These are phyloP conservation scores for Aspergillus pseudoterreus DNA, from an alignment of 2,329 filamentous ascomycete species.

Conservation along the genomic window DNA sequence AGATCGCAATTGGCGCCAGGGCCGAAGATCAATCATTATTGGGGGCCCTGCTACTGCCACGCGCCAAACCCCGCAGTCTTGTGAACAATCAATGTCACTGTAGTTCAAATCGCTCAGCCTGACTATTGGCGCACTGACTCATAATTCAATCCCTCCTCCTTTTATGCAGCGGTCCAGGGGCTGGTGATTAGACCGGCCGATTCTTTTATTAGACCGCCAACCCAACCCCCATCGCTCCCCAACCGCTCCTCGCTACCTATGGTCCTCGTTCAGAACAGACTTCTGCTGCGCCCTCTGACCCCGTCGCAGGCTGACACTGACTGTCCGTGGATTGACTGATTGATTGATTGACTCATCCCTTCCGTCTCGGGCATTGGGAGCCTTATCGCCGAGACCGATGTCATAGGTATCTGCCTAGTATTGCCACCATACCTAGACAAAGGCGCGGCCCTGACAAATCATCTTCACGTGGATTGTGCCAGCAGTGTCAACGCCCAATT, in stretches of 20 bases:
- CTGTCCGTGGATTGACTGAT: too few species aligned
- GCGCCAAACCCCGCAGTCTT: conserved; percentile 23
- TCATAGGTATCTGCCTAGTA: conserved; percentile 13
- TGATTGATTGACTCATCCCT: background rate
- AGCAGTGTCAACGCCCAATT: conserved; percentile 14
- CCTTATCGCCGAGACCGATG: conserved; percentile 19
- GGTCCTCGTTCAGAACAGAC: background rate
- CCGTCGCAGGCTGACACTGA: too few species aligned
- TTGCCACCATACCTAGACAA: conserved; percentile 20
- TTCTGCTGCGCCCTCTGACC: too few species aligned
- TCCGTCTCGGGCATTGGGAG: conserved; percentile 10
- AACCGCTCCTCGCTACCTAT: too few species aligned
- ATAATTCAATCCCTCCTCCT: conserved; percentile 12
- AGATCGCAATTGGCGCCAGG: conserved; percentile 7
- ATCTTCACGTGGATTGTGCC: conserved; percentile 21
- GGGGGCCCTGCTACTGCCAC: conserved; percentile 13
- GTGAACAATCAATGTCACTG: conserved; percentile 13
- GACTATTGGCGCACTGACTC: conserved; percentile 21
- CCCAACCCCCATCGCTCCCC: background rate
- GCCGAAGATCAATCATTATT: conserved; percentile 1
- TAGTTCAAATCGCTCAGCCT: conserved; percentile 12
- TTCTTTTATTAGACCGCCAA: background rate
- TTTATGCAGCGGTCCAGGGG: conserved; percentile 2
- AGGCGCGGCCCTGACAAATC: conserved; percentile 24
- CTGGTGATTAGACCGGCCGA: background rate